Conservation (phyloP, 2,329 filamentous ascomycete species). For the Akanthomyces lecanii region DNA sequence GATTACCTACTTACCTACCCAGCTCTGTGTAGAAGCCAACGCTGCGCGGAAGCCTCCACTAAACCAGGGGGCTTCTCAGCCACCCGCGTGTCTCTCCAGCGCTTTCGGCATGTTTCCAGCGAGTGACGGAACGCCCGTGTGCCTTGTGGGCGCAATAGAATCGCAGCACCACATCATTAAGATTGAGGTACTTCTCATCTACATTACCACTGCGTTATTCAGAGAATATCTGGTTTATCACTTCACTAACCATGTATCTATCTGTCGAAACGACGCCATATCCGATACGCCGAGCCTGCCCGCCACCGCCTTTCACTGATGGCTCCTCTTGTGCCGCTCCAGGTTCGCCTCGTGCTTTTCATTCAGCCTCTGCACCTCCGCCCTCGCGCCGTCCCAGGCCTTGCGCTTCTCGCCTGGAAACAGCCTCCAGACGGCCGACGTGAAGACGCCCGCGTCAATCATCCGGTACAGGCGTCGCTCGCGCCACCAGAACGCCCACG, state of each 20-base stretch:
- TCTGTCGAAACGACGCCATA: not conserved
- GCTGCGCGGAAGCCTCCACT: no score
- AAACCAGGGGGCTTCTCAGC: no score
- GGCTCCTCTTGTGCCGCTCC: not conserved
- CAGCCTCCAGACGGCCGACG: conserved; percentile 38
- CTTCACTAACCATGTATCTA: not conserved
- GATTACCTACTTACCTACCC: no score
- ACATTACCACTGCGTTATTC: no score
- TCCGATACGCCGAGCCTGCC: not conserved
- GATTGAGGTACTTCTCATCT: no score
- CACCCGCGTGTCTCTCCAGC: no score
- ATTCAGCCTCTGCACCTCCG: conserved; percentile 32
- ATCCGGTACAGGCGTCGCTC: conserved; percentile 36
- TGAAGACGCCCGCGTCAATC: conserved; percentile 36
- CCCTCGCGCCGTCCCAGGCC: conserved; percentile 37
- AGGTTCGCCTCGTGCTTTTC: conserved; percentile 7
- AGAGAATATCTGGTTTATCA: no score
- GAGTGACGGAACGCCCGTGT: no score
- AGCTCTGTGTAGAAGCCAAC: no score
- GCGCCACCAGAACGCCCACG: conserved; percentile 38
- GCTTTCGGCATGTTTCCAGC: no score
- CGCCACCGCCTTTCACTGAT: not conserved
- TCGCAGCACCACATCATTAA: no score
- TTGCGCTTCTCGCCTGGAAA: conserved; percentile 37
- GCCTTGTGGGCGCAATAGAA: no score